These are phyloP conservation scores for Neurospora sp. DNA, from an alignment of 495 filamentous ascomycete species.

Conservation along the genomic window DNA sequence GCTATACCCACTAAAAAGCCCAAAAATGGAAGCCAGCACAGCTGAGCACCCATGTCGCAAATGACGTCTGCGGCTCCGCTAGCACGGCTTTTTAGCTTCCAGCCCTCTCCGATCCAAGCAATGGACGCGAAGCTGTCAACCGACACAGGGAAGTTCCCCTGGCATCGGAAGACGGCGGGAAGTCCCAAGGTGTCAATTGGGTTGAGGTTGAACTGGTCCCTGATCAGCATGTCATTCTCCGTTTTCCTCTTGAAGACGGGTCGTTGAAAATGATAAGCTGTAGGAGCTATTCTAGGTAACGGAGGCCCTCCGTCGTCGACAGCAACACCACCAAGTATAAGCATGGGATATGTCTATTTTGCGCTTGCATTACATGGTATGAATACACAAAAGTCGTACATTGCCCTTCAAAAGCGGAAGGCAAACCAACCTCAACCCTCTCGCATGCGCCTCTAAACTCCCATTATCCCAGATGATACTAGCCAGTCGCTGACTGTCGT, in stretches of 20 bases:
- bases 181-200: not conserved
- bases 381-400: conserved; percentile 12
- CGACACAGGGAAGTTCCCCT: not conserved
- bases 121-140: not conserved
- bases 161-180: not conserved
- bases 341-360: conserved; percentile 3
- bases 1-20: not conserved
- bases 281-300: not conserved
- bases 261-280: not conserved
- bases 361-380: conserved; percentile 6
- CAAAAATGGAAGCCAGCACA: not conserved
- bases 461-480: not conserved
- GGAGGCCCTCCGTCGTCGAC: not conserved
- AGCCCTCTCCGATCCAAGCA: not conserved
- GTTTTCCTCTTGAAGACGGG: not conserved
- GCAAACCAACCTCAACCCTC: not conserved
- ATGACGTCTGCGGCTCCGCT: conserved; percentile 24
- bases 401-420: not conserved
- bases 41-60: conserved; percentile 8
- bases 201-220: not conserved
- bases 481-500: not conserved
- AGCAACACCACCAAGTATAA: not conserved
- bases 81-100: not conserved
- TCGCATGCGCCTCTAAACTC: not conserved
- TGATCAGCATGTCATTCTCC: not conserved